Base-by-base conservation (phyloP, 768 basidiomycete genomes). In the Myochromella boudieri region DNA sequence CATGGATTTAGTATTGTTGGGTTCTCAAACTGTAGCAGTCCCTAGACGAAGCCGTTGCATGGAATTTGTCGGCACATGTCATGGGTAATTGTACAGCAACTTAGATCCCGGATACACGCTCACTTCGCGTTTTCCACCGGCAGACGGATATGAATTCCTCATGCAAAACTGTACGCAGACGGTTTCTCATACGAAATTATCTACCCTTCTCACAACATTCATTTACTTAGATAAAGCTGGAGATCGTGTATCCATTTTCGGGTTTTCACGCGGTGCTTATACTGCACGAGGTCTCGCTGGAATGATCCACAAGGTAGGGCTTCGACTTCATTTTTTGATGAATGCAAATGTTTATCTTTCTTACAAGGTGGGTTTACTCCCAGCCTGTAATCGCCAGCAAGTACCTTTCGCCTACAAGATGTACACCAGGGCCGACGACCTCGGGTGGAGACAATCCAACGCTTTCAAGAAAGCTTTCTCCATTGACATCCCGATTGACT, bases 371-470 rank as follows among this genome's bases (percentile, higher is more conserved):
- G 84, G 84, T n/a, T 59, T 86, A 1, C 71, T 85, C 4, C 74
- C 78, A 0, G 69, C 59, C 29, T 73, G 72, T 53, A 84, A 85
- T 56, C 38, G 60, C 11, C 75, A 84, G 46, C 80, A 84, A 59
- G 60, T 85, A 29, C 62, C 73, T 0, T 81, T 85, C 52, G 84
- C 84, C 11, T 86, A 81, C 64, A 73, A 73, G 39, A 71, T 82
- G 54, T 85, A 72, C 56, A 75, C 58, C 33, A 58, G 64, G n/a
- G 24, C 44, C 8, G 55, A 60, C 11, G 53, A 61, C 15, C 36
- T 31, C 6, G 61, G 61, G 1, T 62, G 61, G 62, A 39, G 49
- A 18, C 63, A 65, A 33, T 62, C 61, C 4, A 63, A 63, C 27
- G 51, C 52, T 0, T 80, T 78, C 60, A 78, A 75, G 59, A 63